phyloP scores from a whole-genome alignment of 441 rosid genomes.

The Adansonia rubrostipa region DNA sequence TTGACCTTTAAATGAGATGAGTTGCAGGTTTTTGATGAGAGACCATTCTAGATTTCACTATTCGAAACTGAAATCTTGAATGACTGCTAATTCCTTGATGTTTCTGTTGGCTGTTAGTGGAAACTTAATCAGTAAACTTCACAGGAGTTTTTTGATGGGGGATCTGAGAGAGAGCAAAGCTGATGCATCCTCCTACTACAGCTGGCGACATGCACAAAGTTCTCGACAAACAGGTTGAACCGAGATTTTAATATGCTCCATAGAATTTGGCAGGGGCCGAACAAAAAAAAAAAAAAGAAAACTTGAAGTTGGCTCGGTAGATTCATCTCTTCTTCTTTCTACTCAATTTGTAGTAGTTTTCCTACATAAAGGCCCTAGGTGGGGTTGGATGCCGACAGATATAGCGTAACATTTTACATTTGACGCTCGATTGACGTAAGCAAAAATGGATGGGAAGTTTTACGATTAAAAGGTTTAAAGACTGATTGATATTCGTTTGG shows the following conservation, averaged over 20 bases:
- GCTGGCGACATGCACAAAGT: conserved; percentile 6
- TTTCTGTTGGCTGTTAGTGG: background rate
- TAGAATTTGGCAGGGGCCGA: no score
- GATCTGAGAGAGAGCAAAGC: background rate
- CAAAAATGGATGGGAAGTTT: no score
- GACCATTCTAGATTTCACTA: no score
- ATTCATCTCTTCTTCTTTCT: background rate
- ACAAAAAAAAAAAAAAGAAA: no score
- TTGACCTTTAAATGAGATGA: background rate
- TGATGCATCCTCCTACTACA: conserved; percentile 1
- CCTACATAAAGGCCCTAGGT: no score
- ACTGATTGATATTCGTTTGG: no score
- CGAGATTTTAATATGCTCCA: no score
- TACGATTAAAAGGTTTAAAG: no score
- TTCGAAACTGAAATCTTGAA: background rate
- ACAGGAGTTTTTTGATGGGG: background rate
- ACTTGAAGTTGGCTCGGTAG: background rate
- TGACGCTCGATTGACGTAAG: no score
- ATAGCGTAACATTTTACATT: no score
- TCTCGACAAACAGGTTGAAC: background rate
- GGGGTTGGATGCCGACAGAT: background rate
- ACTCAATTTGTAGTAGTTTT: background rate
- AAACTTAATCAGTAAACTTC: background rate
- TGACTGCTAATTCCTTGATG: background rate
- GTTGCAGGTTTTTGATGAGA: background rate